A percentile compares a stretch with the other conserved stretches of the same genome.
phyloP scores from a whole-genome alignment of 345 rosid species.

The Salix brachista region DNA sequence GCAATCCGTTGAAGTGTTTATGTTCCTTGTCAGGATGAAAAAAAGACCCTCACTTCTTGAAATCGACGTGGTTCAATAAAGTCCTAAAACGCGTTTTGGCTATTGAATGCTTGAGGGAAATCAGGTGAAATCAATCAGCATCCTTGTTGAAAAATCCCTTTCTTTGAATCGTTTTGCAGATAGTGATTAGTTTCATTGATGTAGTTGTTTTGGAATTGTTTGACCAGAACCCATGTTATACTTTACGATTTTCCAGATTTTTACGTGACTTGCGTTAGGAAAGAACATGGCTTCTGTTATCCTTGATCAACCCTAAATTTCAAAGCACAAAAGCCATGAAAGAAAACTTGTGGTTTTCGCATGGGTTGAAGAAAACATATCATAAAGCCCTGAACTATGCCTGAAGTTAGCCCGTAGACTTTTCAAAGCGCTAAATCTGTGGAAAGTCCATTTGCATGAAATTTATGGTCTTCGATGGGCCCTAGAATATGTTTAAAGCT shows the following conservation, averaged over 20 bases:
- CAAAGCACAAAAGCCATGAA: no score
- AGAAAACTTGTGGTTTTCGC: no score
- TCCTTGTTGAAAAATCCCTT: neutral
- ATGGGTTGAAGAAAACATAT: no score
- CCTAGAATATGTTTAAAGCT: no score
- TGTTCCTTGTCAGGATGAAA: neutral
- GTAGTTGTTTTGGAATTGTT: neutral
- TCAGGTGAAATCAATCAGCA: neutral
- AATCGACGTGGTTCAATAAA: neutral
- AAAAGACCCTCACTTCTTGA: neutral
- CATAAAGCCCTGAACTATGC: no score
- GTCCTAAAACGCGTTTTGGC: neutral
- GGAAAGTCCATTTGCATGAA: no score
- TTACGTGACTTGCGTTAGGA: neutral
- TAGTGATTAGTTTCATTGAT: neutral
- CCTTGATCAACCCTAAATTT: no score
- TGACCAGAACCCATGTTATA: neutral
- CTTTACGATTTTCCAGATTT: no score
- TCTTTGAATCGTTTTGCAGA: neutral
- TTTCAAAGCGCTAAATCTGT: no score
- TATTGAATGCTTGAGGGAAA: neutral
- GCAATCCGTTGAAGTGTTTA: neutral
- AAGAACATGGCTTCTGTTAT: no score
- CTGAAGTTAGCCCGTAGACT: no score
- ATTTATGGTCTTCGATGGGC: no score